Conservation (phyloP, 2,329 filamentous ascomycete genomes). For the Penicillium hesseltinei region DNA sequence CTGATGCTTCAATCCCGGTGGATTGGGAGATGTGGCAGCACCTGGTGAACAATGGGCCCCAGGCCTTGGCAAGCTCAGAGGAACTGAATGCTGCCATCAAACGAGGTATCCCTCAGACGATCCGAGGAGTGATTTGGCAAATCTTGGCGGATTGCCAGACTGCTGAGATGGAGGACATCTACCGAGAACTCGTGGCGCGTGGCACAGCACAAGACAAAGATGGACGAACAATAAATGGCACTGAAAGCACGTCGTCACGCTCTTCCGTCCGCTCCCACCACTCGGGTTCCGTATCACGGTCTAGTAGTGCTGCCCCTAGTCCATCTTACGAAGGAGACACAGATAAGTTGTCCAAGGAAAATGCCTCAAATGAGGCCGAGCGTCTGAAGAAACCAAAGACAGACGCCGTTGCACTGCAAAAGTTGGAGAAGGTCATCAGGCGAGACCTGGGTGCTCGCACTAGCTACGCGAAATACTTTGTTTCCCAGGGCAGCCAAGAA, state of each 20-base stretch:
- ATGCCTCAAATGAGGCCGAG: slow-evolving; percentile 63
- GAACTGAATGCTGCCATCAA: slow-evolving; percentile 90
- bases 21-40: slow-evolving; percentile 99
- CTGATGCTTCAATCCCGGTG: slow-evolving; percentile 70
- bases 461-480: slow-evolving; percentile 94
- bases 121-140: slow-evolving; percentile 98
- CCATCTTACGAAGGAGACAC: slow-evolving; percentile 60
- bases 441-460: slow-evolving; percentile 88
- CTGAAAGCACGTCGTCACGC: slow-evolving; percentile 70
- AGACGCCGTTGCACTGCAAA: slow-evolving; percentile 69
- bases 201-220: slow-evolving; percentile 79
- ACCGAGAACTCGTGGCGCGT: slow-evolving; percentile 73
- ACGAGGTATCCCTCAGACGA: slow-evolving; percentile 88
- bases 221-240: slow-evolving; percentile 53
- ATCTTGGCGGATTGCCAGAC: slow-evolving; percentile 94
- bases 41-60: slow-evolving; percentile 89
- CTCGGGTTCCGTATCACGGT: slow-evolving; percentile 61
- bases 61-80: slow-evolving; percentile 83
- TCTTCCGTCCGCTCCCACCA: slow-evolving; percentile 80
- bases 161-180: slow-evolving; percentile 82
- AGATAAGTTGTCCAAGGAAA: slow-evolving; percentile 64
- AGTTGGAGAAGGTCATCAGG: slow-evolving; percentile 87
- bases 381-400: slow-evolving; percentile 77
- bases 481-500: slow-evolving; percentile 86
- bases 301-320: slow-evolving; percentile 53